Conservation (phyloP, 1,139 yeast genomes). For the Candida albicans region DNA sequence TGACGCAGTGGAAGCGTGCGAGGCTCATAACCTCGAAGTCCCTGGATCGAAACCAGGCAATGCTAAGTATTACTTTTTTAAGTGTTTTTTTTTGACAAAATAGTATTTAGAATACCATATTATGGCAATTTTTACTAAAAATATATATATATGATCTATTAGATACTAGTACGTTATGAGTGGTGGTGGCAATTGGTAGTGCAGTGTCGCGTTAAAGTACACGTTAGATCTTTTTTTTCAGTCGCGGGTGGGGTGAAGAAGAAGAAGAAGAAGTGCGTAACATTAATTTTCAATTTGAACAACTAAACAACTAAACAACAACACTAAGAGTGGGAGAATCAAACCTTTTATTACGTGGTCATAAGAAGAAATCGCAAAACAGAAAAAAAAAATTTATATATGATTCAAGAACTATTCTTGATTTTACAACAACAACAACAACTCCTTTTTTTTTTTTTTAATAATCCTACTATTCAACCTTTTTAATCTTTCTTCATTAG, state of each 20-base stretch:
- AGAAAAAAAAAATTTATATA: not conserved
- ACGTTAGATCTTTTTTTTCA: too few species aligned
- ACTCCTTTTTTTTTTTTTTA: too few species aligned
- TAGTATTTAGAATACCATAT: not conserved
- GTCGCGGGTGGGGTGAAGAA: too few species aligned
- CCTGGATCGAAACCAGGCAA: conserved; percentile 97
- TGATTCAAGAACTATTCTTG: too few species aligned
- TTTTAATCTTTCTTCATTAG: too few species aligned
- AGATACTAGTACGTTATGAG: too few species aligned
- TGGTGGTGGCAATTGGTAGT: too few species aligned
- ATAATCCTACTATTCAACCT: not conserved
- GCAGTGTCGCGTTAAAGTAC: too few species aligned
- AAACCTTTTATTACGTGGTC: not conserved
- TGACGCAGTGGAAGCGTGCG: conserved; percentile 99
- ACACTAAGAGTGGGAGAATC: too few species aligned
- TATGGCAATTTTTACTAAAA: too few species aligned
- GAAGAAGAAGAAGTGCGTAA: not conserved
- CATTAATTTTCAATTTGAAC: not conserved
- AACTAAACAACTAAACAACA: not conserved
- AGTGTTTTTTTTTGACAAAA: not conserved
- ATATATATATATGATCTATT: too few species aligned
- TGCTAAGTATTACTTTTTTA: conserved; percentile 50
- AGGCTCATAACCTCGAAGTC: conserved; percentile 99
- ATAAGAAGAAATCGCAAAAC: not conserved
- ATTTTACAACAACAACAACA: too few species aligned